phyloP scores from a whole-genome alignment of 257 asterid species.

The Verbascum thapsus region DNA sequence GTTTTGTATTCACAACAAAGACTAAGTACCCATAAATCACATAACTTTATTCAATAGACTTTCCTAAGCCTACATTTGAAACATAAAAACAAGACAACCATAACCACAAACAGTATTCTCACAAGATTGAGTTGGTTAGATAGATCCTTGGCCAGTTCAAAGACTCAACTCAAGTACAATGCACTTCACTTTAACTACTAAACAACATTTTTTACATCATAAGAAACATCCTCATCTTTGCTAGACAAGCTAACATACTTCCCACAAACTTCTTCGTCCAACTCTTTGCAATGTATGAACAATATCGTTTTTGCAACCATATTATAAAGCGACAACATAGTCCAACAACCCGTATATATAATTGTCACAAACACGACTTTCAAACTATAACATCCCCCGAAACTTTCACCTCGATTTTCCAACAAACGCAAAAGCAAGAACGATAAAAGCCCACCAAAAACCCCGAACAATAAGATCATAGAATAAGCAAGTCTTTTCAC shows the following conservation, averaged over 20 bases:
- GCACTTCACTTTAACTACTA: not conserved
- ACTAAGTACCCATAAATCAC: too few species aligned
- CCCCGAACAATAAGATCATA: conserved; percentile 31
- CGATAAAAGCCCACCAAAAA: conserved; percentile 26
- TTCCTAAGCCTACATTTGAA: too few species aligned
- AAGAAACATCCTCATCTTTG: conserved; percentile 56
- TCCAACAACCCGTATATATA: conserved; percentile 38
- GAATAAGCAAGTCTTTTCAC: conserved; percentile 43
- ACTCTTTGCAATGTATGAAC: conserved; percentile 60
- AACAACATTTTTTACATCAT: conserved; percentile 54
- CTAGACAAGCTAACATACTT: conserved; percentile 54
- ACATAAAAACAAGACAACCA: too few species aligned
- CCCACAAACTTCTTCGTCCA: conserved; percentile 52
- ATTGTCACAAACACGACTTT: conserved; percentile 38
- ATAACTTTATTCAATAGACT: too few species aligned
- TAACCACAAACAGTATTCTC: too few species aligned
- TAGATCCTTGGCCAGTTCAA: too few species aligned
- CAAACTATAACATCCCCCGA: conserved; percentile 29
- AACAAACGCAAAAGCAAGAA: conserved; percentile 34
- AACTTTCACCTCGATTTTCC: conserved; percentile 31
- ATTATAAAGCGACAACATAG: conserved; percentile 41
- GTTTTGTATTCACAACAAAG: too few species aligned
- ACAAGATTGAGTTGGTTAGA: too few species aligned
- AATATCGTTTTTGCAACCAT: conserved; percentile 45
- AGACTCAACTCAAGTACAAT: too few species aligned